Conservation (phyloP, 306 rosid genomes). For the Luffa aegyptiaca region DNA sequence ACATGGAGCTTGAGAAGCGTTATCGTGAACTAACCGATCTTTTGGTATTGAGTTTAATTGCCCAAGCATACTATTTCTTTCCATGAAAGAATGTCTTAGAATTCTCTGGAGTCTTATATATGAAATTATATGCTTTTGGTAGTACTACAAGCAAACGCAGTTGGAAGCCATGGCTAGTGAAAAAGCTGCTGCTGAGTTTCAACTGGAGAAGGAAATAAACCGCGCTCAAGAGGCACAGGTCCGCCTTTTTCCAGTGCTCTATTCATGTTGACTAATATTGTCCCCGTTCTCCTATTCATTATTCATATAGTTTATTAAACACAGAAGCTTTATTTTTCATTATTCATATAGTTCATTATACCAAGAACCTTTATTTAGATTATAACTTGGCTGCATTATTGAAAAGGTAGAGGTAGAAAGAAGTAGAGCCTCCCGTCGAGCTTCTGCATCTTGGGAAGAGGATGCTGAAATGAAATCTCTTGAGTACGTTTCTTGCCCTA, state of each 20-base stretch:
- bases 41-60: constrained; percentile 45
- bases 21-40: constrained; percentile 96
- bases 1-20: constrained; percentile 93
- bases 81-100: neutral
- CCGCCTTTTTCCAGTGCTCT: constrained; percentile 15
- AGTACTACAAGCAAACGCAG: constrained; percentile 99
- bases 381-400: constrained; percentile 14
- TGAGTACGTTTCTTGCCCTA: constrained; percentile 52
- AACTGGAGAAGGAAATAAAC: constrained; percentile 87
- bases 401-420: constrained; percentile 87
- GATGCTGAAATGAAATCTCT: constrained; percentile 83
- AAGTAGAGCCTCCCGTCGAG: constrained; percentile 66
- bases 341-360: neutral
- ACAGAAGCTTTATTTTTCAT: neutral
- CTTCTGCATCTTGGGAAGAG: constrained; percentile 91
- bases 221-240: constrained; percentile 87
- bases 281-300: constrained; percentile 13
- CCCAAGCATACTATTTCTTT: neutral
- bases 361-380: neutral
- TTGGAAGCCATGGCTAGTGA: constrained; percentile 94
- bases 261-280: constrained; percentile 12
- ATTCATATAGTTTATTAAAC: neutral
- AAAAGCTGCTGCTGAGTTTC: constrained; percentile 92
- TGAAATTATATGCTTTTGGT: constrained; percentile 17
- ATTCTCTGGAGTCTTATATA: neutral